These are phyloP conservation scores for Trametes sp. DNA, from an alignment of 1,284 basidiomycete species.

Conservation along the genomic window DNA sequence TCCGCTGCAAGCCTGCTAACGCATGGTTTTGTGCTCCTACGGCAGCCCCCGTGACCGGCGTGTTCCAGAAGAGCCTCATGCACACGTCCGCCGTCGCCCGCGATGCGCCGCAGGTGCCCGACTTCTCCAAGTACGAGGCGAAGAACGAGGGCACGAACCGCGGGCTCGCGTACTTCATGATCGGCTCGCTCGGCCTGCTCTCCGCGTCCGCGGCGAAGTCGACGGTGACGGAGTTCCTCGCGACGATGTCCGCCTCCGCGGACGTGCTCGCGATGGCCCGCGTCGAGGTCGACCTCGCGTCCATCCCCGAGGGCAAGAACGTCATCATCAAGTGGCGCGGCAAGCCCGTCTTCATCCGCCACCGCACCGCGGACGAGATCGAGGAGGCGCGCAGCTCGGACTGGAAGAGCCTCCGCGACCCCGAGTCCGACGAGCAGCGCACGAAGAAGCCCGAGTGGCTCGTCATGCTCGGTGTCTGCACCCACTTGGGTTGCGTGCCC, in stretches of 20 bases:
- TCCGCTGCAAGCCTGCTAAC: slow-evolving; percentile 17
- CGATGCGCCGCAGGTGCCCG: slow-evolving; percentile 84
- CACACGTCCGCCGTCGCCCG: slow-evolving; percentile 73
- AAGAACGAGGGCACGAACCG: slow-evolving; percentile 78
- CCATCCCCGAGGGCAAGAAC: slow-evolving; percentile 98
- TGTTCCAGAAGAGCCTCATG: slow-evolving; percentile 73
- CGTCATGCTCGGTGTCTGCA: slow-evolving; percentile 98
- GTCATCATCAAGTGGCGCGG: slow-evolving; percentile 99
- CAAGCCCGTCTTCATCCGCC: slow-evolving; percentile 99
- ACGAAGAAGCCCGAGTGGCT: slow-evolving; percentile 98
- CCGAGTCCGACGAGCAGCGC: slow-evolving; percentile 88
- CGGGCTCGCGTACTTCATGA: slow-evolving; percentile 96
- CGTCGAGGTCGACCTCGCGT: slow-evolving; percentile 92
- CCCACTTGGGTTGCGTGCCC: slow-evolving; percentile 98
- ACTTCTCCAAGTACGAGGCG: slow-evolving; percentile 87
- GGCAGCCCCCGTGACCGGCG: slow-evolving; percentile 57
- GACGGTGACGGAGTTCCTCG: slow-evolving; percentile 92
- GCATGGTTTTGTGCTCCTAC: slow-evolving; percentile 8
- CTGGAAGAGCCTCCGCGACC: slow-evolving; percentile 92
- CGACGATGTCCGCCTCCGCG: slow-evolving; percentile 96
- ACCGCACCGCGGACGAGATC: slow-evolving; percentile 93
- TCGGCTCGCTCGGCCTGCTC: slow-evolving; percentile 94
- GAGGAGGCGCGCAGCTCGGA: slow-evolving; percentile 90
- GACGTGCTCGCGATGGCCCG: slow-evolving; percentile 99
- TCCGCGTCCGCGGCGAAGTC: slow-evolving; percentile 96